A percentile compares a stretch with the other conserved stretches of the same genome.
Conservation (phyloP, 2,329 filamentous ascomycete species). For the Apiospora pterosperma region DNA sequence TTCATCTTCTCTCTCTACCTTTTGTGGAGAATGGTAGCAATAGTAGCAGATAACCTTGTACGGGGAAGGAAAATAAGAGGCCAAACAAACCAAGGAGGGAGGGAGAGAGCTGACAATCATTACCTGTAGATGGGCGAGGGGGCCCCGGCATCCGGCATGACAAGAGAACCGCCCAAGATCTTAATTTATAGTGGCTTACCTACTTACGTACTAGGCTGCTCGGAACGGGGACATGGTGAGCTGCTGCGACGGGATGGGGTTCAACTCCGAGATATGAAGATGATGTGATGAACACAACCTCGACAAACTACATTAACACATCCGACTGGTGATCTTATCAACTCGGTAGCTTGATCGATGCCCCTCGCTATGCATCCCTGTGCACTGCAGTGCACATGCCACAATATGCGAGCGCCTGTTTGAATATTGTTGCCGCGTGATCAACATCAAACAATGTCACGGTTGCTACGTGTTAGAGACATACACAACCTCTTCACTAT, state of each 20-base stretch:
- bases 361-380: neutral
- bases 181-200: too few species aligned
- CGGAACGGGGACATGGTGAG: neutral
- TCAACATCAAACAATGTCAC: slow-evolving; percentile 3
- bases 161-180: neutral
- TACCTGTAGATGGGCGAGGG: neutral
- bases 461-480: neutral
- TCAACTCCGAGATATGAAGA: neutral
- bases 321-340: neutral
- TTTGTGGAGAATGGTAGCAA: neutral
- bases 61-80: neutral
- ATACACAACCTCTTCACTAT: neutral
- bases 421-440: neutral
- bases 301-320: neutral
- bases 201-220: too few species aligned
- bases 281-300: neutral
- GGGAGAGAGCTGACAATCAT: neutral
- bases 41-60: too few species aligned
- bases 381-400: neutral
- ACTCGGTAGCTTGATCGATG: neutral
- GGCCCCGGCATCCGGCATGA: neutral
- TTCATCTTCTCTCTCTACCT: neutral
- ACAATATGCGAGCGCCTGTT: neutral
- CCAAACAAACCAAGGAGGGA: neutral
- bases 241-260: neutral